Percentiles rank a stretch among this genome's conserved stretches.
phyloP scores from a whole-genome alignment of 768 basidiomycete species.

The Boletus bicolor region DNA sequence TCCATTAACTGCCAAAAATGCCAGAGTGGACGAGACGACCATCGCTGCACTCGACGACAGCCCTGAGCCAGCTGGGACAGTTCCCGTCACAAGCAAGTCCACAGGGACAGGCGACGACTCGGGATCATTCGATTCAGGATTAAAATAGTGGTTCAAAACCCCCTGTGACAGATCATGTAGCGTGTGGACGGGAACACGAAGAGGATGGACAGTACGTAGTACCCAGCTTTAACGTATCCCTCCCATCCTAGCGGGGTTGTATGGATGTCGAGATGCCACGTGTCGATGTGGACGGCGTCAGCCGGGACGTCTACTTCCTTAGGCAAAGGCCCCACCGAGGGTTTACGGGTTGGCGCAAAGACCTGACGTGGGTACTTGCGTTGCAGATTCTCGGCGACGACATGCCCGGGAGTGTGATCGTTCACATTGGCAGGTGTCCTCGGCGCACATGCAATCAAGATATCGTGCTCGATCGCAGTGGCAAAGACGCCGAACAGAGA shows the following conservation, averaged over 20 bases:
- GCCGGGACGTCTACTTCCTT: constrained; percentile 31
- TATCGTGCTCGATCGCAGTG: constrained; percentile 80
- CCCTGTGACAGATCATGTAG: constrained; percentile 40
- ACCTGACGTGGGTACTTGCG: constrained; percentile 54
- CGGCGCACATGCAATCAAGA: constrained; percentile 73
- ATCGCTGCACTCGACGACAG: constrained; percentile 87
- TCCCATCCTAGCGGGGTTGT: constrained; percentile 74
- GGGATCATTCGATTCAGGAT: constrained; percentile 12
- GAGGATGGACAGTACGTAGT: constrained; percentile 47
- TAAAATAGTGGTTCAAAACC: constrained; percentile 62
- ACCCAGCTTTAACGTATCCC: constrained; percentile 85
- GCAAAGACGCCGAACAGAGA: constrained; percentile 82
- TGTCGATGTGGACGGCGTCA: constrained; percentile 39
- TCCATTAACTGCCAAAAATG: constrained; percentile 75
- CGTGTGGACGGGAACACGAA: neutral
- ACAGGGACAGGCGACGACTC: constrained; percentile 49
- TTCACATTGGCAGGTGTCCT: constrained; percentile 18
- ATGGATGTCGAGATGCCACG: constrained; percentile 71
- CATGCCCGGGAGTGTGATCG: constrained; percentile 45
- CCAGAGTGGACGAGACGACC: constrained; percentile 82
- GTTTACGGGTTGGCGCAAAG: constrained; percentile 52
- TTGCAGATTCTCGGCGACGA: constrained; percentile 61
- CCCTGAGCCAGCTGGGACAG: constrained; percentile 84
- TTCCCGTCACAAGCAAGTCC: constrained; percentile 76
- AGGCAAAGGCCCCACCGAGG: constrained; percentile 20